Evolutionary conservation across 352 stramenopile genomes (phyloP), one percentile per base, ranked within the genome.

Genomic region (Globisporangium spiculum): DNA sequence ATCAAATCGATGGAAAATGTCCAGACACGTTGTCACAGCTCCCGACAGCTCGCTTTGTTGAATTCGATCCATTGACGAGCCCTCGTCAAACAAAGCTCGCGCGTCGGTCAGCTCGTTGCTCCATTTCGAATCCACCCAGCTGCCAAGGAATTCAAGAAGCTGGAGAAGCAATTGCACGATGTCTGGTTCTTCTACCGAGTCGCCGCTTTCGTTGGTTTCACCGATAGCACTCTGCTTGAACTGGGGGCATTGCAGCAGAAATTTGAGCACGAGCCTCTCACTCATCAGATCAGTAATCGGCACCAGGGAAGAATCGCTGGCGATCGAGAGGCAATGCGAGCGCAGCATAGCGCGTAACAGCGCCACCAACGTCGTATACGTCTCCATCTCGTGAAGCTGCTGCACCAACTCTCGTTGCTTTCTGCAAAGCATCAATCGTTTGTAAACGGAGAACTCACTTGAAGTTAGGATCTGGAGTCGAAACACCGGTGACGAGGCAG

Each of bases 341-440:
- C 70, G 63, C 46, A 87, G 57, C 44, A 76, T 65, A 0, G 70
- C 69, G 7, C 77, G 68, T 30, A 87, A 34, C 20, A 83, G 60
- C 50, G 66, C 66, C 57, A 65, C 60, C 4, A 87, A 26, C 14
- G 68, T 41, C 50, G 26, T 69, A 59, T 82, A 87, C 27, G 60
- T 59, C 48, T 83, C 73, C 30, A 54, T 60, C 36, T 80, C 71
- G 50, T 50, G 75, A 30, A 70, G 18, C 6, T 70, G 64, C 22
- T 50, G 68, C 22, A 60, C 69, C 26, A 38, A 24, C 24, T 52
- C 44, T 20, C 56, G 54, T 32, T 75, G 69, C 3, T 68, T 5
- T 3, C 74, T 44, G 22, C 58, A 76, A 26, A 83, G 65, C 36
- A 63, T 30, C n/a, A 81, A 18, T 58, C 77, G 75, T 5, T 60